Base-by-base conservation (phyloP, 2,329 filamentous ascomycete genomes). In the Thielaviopsis populi region DNA sequence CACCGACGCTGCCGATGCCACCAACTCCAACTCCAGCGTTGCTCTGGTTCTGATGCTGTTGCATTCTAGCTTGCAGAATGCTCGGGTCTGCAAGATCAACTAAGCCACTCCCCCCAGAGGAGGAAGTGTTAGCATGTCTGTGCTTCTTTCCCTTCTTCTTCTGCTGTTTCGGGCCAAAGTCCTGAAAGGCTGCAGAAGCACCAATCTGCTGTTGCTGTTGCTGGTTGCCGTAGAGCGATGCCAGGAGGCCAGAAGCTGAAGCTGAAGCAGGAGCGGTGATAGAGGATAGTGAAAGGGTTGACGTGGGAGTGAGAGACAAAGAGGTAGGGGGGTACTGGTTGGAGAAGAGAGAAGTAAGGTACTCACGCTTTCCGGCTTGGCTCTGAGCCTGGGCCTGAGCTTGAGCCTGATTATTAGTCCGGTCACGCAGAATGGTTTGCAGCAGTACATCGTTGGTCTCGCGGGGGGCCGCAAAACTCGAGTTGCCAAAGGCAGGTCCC, bases 61-160 rank as follows among this genome's bases (percentile, higher is more conserved):
- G 91, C 83, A 95, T 88, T 83, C 91, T 89, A 77, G 90, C 90
- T 82, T 96, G 91, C 83, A 97, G 86, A 83, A 96, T 96, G 83
- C 90, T 96, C 83, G 92, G 92, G 90, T 97, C 91, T 83, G 89
- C 90, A 91, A 96, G 90, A 95, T 97, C 91, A 81, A 95, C 91
- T 92, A 96, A 85, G 82, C 89, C 91, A 89, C 90, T 89, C 85
- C 91, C 91, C 82, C 88, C 88, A 85, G 91, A 95, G 86, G 92
- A 97, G 89, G 91, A 96, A 92, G 92, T 96, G 90, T 96, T 96
- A 94, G 91, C 92, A 87, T 96, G 91, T 86, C 91, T 95, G 83
- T 96, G 92, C 90, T 96, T 96, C 86, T 96, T 96, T 82, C 91
- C 91, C 90, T 96, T 96, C 85, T 96, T 96, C 87, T 95, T 96